Evolutionary conservation across 2,329 filamentous ascomycete species (phyloP).

Genomic region (Magnaporthiopsis incrustans): DNA sequence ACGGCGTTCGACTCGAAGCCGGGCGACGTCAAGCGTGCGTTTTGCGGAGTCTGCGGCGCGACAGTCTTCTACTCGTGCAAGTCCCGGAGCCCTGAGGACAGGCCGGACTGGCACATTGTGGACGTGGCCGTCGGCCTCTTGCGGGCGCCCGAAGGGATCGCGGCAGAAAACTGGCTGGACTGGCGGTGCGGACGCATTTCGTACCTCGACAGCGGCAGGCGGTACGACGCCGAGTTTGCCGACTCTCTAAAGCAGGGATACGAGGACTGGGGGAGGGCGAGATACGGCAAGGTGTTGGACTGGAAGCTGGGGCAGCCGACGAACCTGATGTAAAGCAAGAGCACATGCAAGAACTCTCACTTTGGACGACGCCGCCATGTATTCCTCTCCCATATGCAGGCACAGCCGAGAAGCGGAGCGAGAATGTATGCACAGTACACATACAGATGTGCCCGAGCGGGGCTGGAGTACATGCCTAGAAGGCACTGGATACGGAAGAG

Average conservation of each 20-base stretch:
- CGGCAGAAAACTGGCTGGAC: constrained; percentile 37
- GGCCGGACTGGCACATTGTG: constrained; percentile 24
- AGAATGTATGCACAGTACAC: too few species aligned
- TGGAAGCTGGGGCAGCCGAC: neutral
- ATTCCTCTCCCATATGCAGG: neutral
- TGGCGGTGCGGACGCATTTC: constrained; percentile 32
- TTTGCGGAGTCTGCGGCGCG: constrained; percentile 39
- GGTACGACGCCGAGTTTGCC: constrained; percentile 28
- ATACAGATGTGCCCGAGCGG: too few species aligned
- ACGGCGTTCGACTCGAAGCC: constrained; percentile 32
- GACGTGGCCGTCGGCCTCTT: constrained; percentile 36
- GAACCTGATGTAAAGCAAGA: neutral
- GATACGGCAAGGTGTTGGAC: neutral
- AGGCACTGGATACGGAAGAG: neutral
- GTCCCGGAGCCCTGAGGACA: constrained; percentile 18
- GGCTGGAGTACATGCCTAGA: too few species aligned
- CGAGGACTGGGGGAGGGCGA: neutral
- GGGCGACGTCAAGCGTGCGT: constrained; percentile 27
- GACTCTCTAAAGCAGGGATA: constrained; percentile 26
- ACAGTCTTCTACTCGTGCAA: constrained; percentile 28
- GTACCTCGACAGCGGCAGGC: constrained; percentile 25
- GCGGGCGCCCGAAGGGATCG: constrained; percentile 33
- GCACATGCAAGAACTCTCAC: neutral
- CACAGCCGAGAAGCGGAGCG: neutral
- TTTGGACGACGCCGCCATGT: neutral